phyloP scores from a whole-genome alignment of 352 stramenopile genomes.

The Phytophthora megakarya region DNA sequence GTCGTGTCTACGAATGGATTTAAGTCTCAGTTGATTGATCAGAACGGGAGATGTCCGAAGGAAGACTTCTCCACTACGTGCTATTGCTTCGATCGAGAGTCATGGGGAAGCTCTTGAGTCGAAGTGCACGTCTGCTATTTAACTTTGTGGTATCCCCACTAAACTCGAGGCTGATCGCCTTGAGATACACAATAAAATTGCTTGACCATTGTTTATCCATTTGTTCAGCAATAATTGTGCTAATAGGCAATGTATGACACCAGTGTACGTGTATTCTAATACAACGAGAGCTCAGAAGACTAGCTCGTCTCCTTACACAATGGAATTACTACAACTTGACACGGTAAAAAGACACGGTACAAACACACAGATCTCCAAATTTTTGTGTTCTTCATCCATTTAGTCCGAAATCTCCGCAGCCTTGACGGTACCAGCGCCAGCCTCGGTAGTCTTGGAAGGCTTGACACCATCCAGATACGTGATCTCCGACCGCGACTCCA shows the following conservation, averaged over 20 bases:
- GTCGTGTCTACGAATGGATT: slow-evolving; percentile 36
- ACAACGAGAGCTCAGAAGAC: slow-evolving; percentile 7
- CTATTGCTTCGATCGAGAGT: slow-evolving; percentile 5
- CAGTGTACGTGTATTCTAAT: slow-evolving; percentile 9
- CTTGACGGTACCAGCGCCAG: slow-evolving; percentile 37
- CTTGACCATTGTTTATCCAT: slow-evolving; percentile 19
- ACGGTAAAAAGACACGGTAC: slow-evolving; percentile 16
- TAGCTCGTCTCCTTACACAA: slow-evolving; percentile 20
- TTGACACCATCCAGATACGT: slow-evolving; percentile 53
- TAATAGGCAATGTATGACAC: background rate
- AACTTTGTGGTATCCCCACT: slow-evolving; percentile 31
- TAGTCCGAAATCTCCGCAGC: slow-evolving; percentile 28
- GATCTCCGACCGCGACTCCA: slow-evolving; percentile 63
- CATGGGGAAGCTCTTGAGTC: slow-evolving; percentile 22
- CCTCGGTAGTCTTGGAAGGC: slow-evolving; percentile 3
- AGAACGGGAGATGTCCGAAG: slow-evolving; percentile 30
- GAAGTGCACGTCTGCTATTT: slow-evolving; percentile 41
- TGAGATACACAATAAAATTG: slow-evolving; percentile 24
- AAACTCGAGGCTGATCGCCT: slow-evolving; percentile 13
- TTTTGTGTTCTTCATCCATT: background rate
- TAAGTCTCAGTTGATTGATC: slow-evolving; percentile 35
- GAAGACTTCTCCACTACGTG: slow-evolving; percentile 31
- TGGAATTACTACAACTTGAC: slow-evolving; percentile 30
- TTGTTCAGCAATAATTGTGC: background rate
- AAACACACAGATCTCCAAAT: slow-evolving; percentile 8